Conservation (phyloP, 2,329 filamentous ascomycete genomes). For the Ophiocordyceps sinensis region DNA sequence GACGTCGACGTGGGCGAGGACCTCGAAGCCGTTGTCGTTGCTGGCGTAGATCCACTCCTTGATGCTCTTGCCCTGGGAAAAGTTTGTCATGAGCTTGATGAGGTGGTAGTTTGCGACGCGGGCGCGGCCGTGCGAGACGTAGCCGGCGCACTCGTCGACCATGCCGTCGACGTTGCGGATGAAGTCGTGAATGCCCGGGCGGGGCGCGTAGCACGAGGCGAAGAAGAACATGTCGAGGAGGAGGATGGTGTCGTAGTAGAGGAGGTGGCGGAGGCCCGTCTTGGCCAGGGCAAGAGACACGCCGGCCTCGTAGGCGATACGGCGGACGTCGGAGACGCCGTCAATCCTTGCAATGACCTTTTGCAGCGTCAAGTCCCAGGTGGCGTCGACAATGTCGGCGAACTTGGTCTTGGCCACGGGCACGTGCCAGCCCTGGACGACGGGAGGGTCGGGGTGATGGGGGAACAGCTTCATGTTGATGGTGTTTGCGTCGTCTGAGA, state of each 20-base stretch:
- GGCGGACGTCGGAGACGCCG: slow-evolving; percentile 76
- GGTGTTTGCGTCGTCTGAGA: slow-evolving; percentile 73
- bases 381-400: slow-evolving; percentile 46
- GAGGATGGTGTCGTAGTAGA: slow-evolving; percentile 85
- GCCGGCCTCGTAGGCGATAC: slow-evolving; percentile 73
- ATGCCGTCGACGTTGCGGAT: slow-evolving; percentile 57
- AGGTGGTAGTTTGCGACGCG: slow-evolving; percentile 48
- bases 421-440: slow-evolving; percentile 79
- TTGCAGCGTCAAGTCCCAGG: slow-evolving; percentile 63
- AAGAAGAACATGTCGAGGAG: slow-evolving; percentile 95
- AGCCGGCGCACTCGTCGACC: slow-evolving; percentile 76
- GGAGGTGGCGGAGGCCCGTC: slow-evolving; percentile 72
- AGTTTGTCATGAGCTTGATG: slow-evolving; percentile 71
- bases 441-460: slow-evolving; percentile 59
- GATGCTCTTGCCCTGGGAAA: slow-evolving; percentile 70
- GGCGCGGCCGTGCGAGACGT: slow-evolving; percentile 46
- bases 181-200: slow-evolving; percentile 63
- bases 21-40: slow-evolving; percentile 46
- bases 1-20: slow-evolving; percentile 68
- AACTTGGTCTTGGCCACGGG: slow-evolving; percentile 62
- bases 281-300: slow-evolving; percentile 78
- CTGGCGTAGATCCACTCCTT: slow-evolving; percentile 76
- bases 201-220: slow-evolving; percentile 75
- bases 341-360: slow-evolving; percentile 78
- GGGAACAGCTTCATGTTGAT: slow-evolving; percentile 95